Base-by-base conservation (phyloP, 169 alveolate species). In the Cryptosporidium viatorum region DNA sequence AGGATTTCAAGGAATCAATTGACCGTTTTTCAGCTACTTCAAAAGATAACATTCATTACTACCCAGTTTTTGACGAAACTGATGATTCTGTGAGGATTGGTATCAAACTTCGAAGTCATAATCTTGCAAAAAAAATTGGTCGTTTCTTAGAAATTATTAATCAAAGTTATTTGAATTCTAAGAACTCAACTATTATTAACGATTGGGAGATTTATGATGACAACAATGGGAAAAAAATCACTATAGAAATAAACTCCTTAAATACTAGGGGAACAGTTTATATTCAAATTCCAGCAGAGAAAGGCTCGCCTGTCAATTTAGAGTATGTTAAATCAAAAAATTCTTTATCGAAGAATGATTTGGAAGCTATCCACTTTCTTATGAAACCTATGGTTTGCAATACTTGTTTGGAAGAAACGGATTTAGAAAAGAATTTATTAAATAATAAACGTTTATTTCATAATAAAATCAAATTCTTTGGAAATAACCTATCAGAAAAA, bases 271-370 rank as follows among this genome's bases (percentile, higher is more conserved):
- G 60, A 14, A 10, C 12, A 21, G 26, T 80, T 23, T 59, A 80
- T 29, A 65, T 80, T 23, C 59, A 43, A 26, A 59, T 80, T 16
- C 89, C 89, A 1, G 18, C 69, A 23, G 74, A 80, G 7, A 65
- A 39, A 62, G 41, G 23, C 31, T 23, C 9, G 6, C 68, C 45
- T n/a, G 62, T 45, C 4, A 37, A 80, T 26, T 14, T 80, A 12
- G 89, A 80, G 45, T 80, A 62, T 80, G 39, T 80, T 41, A 59
- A 65, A 62, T 43, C 73, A n/a, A 35, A 31, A 31, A 29, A 60
- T 9, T 31, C 45, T 5, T 65, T 80, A 12, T 62, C 29, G 1
- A 59, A 62, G 37, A 45, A 43, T 21, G 89, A 80, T 35, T 48
- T 80, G 41, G 74, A 60, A 8, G 71, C 74, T 31, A 43, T 73